These are phyloP conservation scores for Osmanthus fragrans DNA, from an alignment of 257 asterid genomes.

Conservation along the genomic window DNA sequence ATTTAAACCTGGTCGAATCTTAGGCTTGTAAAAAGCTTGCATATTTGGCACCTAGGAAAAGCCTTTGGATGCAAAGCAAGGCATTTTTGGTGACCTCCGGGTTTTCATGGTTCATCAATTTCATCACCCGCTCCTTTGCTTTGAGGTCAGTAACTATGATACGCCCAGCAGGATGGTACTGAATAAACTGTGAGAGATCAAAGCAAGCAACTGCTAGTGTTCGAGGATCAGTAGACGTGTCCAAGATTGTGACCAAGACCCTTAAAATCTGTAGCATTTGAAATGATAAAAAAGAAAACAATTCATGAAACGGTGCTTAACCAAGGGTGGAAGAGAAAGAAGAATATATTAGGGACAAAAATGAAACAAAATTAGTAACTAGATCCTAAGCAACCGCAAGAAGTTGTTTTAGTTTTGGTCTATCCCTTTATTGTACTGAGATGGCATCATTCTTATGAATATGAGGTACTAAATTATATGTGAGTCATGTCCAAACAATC, in stretches of 20 bases:
- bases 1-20: not conserved
- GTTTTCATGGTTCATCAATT: slow-evolving; percentile 84
- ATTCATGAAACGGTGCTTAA: not conserved
- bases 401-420: not conserved
- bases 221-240: slow-evolving; percentile 76
- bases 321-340: not conserved
- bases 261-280: slow-evolving; percentile 62
- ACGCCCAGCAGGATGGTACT: slow-evolving; percentile 91
- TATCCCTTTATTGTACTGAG: not conserved
- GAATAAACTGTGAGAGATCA: slow-evolving; percentile 92
- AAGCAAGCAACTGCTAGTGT: slow-evolving; percentile 90
- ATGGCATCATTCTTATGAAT: no score
- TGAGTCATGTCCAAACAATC: not conserved
- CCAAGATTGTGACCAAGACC: slow-evolving; percentile 83
- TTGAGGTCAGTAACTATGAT: slow-evolving; percentile 80
- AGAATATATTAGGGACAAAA: not conserved
- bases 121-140: slow-evolving; percentile 95
- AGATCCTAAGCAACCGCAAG: not conserved
- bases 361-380: not conserved
- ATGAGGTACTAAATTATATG: not conserved
- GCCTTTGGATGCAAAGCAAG: slow-evolving; percentile 93
- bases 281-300: not conserved
- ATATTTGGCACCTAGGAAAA: slow-evolving; percentile 90
- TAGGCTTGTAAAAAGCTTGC: slow-evolving; percentile 89
- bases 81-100: slow-evolving; percentile 93